Evolutionary conservation across 306 rosid species (phyloP), one percentile per base, ranked within the genome.

Genomic region (Luffa acutangula): DNA sequence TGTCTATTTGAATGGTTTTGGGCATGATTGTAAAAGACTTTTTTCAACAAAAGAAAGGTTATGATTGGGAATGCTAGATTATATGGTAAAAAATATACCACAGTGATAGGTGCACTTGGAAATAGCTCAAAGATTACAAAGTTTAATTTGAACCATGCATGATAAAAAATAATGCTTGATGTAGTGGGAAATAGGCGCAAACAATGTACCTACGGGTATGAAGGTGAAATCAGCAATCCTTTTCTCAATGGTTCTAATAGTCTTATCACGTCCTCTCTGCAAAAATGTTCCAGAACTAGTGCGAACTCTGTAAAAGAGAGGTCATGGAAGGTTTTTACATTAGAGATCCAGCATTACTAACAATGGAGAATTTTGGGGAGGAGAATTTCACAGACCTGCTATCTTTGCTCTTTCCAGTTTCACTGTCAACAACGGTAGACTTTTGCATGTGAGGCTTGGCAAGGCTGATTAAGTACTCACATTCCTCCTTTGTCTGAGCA

Each of bases 261-360:
- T 76, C 85, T 96, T 91, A 84, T 96, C 99, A 0, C 90, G 96
- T 63, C 99, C 99, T 89, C 99, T 89, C 17, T 81, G 69, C 86
- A 96, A 86, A 87, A 96, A 96, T 77, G 99, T 96, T 82, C 98
- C 99, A 41, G 93, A 91, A 84, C 99, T 96, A 39, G 99, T 96
- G 7, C 99, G 96, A 59, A 96, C 99, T 83, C 99, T 96, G 46
- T 18, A 11, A 53, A 70, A 12, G 54, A 41, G 71, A 75, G 65
- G 41, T 57, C 12, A 34, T 39, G n/a, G 78, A n/a, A n/a, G 64
- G 33, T 59, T 80, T 76, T 77, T 43, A 66, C 65, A 80, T 45
- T 57, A 72, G 78, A 62, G 51, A 83, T 59, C 54, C 3, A 85
- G 67, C 42, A 66, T 51, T 67, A 78, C 63, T 56, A 64, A 83